A percentile compares a stretch with the other conserved stretches of the same genome.
phyloP scores from a whole-genome alignment of 2,329 filamentous ascomycete genomes.

The Pseudogymnoascus sp. region DNA sequence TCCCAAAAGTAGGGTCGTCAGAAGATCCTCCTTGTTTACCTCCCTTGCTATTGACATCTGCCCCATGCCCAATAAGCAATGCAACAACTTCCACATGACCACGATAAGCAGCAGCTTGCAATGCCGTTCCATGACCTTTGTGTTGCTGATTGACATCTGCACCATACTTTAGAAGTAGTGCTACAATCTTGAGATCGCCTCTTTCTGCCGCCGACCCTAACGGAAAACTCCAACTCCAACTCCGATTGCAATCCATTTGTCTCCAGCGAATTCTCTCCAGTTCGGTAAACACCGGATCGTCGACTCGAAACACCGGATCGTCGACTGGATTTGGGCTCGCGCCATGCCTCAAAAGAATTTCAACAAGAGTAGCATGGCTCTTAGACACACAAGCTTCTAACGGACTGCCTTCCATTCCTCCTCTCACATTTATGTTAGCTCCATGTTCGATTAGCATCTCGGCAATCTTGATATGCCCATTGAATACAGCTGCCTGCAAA shows the following conservation, averaged over 20 bases:
- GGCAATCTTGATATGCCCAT: background rate
- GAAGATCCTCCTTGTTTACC: too few species aligned
- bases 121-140: background rate
- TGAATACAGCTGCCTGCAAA: background rate
- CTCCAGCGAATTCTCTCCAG: background rate
- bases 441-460: background rate
- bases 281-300: conserved; percentile 25
- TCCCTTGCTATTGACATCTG: background rate
- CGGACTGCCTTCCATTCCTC: background rate
- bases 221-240: too few species aligned
- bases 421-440: background rate
- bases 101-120: background rate
- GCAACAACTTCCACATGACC: background rate
- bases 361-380: conserved; percentile 54
- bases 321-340: conserved; percentile 63
- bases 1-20: background rate
- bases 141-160: conserved; percentile 10
- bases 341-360: conserved; percentile 52
- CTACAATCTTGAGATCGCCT: background rate
- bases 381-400: background rate
- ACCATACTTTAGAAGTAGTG: conserved; percentile 10
- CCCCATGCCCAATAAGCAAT: background rate
- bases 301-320: too few species aligned
- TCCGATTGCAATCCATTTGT: background rate
- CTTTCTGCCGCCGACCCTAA: background rate